phyloP scores from a whole-genome alignment of 306 rosid species.

The Dryas octopetala region DNA sequence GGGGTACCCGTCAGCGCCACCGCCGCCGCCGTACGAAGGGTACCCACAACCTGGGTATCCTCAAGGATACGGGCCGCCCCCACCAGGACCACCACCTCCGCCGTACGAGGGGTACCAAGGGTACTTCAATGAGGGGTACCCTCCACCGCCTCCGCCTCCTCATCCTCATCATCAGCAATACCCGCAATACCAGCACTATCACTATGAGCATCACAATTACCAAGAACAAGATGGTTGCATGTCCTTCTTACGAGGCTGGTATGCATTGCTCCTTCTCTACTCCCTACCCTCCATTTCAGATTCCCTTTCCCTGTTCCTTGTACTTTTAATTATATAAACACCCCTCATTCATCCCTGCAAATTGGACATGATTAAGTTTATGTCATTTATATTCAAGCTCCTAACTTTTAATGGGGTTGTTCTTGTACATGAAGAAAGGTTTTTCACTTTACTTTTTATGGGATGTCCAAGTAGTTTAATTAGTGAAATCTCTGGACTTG shows the following conservation, averaged over 20 bases:
- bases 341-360: background rate
- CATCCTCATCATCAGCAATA: slow-evolving; percentile 31
- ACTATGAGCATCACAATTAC: slow-evolving; percentile 47
- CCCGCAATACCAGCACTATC: slow-evolving; percentile 36
- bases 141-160: slow-evolving; percentile 52
- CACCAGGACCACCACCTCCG: slow-evolving; percentile 34
- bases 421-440: background rate
- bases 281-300: background rate
- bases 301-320: background rate
- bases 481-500: background rate
- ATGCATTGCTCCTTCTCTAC: background rate
- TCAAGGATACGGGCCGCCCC: slow-evolving; percentile 23
- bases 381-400: background rate
- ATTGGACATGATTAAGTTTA: background rate
- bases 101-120: slow-evolving; percentile 72
- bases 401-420: background rate
- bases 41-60: slow-evolving; percentile 40
- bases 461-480: background rate
- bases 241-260: slow-evolving; percentile 77
- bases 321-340: too few relatives aligned
- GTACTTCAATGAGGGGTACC: slow-evolving; percentile 62
- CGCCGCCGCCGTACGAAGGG: slow-evolving; percentile 45
- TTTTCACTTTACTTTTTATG: background rate
- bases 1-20: slow-evolving; percentile 29
- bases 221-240: slow-evolving; percentile 35